phyloP scores from a whole-genome alignment of 106 monocot species.

The Gastrodia elata region DNA sequence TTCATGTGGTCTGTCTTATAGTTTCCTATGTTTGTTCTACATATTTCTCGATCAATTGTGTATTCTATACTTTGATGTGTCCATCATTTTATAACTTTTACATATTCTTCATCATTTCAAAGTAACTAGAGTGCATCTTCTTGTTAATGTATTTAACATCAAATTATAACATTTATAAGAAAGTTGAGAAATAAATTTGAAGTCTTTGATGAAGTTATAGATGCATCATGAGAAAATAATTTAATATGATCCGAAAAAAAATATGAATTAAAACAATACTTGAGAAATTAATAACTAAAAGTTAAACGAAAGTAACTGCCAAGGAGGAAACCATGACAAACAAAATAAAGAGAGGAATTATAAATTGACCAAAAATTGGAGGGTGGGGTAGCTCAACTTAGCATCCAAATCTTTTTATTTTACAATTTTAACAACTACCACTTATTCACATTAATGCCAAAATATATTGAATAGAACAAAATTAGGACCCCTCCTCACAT shows the following conservation, averaged over 20 bases:
- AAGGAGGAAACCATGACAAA: background rate
- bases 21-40: too few species aligned
- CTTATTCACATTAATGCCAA: too few species aligned
- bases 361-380: background rate
- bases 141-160: background rate
- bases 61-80: background rate
- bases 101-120: background rate
- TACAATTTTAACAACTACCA: too few species aligned
- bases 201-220: background rate
- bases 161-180: background rate
- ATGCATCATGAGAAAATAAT: background rate
- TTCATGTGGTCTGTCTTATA: too few species aligned
- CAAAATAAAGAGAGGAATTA: background rate
- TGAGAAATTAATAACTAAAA: background rate
- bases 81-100: background rate
- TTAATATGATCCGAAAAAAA: background rate
- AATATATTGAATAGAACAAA: too few species aligned
- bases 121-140: background rate
- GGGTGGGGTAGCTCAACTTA: too few species aligned
- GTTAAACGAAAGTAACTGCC: background rate
- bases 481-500: too few species aligned
- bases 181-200: too few species aligned
- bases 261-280: background rate
- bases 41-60: background rate
- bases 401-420: too few species aligned